These are phyloP conservation scores for Saccharomyces mikatae DNA, from an alignment of 805 yeast genomes.

Conservation along the genomic window DNA sequence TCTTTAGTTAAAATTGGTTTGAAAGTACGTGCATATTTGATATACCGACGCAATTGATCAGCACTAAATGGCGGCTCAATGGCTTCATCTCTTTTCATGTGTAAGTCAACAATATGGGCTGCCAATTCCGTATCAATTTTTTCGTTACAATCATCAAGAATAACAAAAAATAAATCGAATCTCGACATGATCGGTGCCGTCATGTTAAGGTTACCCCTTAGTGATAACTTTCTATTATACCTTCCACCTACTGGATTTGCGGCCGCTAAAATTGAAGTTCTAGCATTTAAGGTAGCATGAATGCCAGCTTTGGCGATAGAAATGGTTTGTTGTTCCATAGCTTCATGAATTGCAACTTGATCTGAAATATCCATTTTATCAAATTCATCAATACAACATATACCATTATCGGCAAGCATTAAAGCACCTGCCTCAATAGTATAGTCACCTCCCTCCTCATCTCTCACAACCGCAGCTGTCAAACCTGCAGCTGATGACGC, in stretches of 20 bases:
- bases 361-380: constrained; percentile 95
- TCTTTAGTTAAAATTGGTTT: constrained; percentile 79
- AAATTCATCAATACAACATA: constrained; percentile 96
- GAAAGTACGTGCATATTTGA: constrained; percentile 86
- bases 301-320: constrained; percentile 98
- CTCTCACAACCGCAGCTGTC: constrained; percentile 95
- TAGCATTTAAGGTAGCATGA: constrained; percentile 93
- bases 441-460: constrained; percentile 93
- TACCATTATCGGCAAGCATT: constrained; percentile 97
- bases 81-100: constrained; percentile 84
- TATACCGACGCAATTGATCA: constrained; percentile 80
- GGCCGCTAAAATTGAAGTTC: constrained; percentile 96
- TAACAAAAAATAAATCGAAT: constrained; percentile 90
- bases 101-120: constrained; percentile 84
- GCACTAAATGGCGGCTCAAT: constrained; percentile 83
- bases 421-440: constrained; percentile 98
- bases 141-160: constrained; percentile 90
- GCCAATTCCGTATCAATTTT: constrained; percentile 84
- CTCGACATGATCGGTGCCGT: constrained; percentile 98
- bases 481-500: constrained; percentile 98
- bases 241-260: constrained; percentile 98
- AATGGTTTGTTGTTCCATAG: constrained; percentile 99
- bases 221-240: constrained; percentile 77
- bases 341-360: constrained; percentile 98
- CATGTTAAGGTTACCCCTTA: constrained; percentile 84